Evolutionary conservation across 179 eudicot species (phyloP), one percentile per base, ranked within the genome.

Genomic region (Amaranthus tricolor): DNA sequence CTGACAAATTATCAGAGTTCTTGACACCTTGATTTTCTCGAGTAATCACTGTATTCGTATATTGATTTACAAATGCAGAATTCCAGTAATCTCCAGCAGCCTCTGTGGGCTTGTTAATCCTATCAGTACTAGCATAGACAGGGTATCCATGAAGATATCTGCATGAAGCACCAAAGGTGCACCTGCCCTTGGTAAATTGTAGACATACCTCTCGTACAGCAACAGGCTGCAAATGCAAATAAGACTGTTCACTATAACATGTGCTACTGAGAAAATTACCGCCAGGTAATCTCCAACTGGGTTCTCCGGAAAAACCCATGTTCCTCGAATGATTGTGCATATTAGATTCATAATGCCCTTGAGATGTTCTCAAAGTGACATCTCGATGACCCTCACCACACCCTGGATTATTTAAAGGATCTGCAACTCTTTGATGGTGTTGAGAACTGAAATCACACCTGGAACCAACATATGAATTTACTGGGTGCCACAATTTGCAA

Each of bases 131-230:
- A 45, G 86, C 90, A 78, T 79, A 80, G 79, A 77, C 90, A 55
- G 81, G 80, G 45, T 76, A 91, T 70, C 80, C 81, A 77, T 90
- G 99, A 73, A 87, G 54, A 77, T 85, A 90, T 74, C 87, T 91
- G 76, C 99, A 95, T 52, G 83, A 78, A 54, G 87, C 90, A 65
- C 97, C 98, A 74, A 88, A 89, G 70, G 80, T 82, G 69, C 99
- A 95, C 85, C 88, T 87, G 53, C 99, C 97, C 69, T 77, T 85
- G 59, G 82, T 81, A 78, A 82, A 89, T 80, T 88, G 87, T 64
- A 88, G 82, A 83, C 99, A 95, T 44, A 82, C 78, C 76, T 81
- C 84, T 47, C 67, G 78, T 60, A 70, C 85, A 43, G 76, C 70
- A 11, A 78, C 91, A 71, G 76, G 80, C 67, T 87, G 99, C 75